Base-by-base conservation (phyloP, 148 eudicot species). In the Amaranthus hypochondriacus region DNA sequence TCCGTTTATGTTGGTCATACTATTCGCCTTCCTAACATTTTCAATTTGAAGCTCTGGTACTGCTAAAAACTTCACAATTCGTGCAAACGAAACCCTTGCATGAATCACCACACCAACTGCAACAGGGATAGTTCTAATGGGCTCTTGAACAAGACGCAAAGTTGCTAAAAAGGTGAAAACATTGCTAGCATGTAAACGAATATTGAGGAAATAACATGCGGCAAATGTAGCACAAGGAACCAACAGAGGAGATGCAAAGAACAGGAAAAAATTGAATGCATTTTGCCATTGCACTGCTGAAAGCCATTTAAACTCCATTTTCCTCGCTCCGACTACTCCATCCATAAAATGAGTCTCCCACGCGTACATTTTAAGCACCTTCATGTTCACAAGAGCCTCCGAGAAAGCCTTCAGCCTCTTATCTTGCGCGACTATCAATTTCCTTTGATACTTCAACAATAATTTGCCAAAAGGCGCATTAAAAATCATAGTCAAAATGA, bases 81-180 rank as follows among this genome's bases (percentile, higher is more conserved):
- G 74, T 6, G 76, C 69, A 73, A 89, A 93, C 5, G 98, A 86
- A 48, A 93, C 94, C 73, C 83, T 88, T 4, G 96, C 96, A 75
- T 93, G 96, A 77, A 93, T 93, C 71, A 89, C 86, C 8, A 83
- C 86, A 14, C 86, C 89, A 59, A 93, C 79, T 11, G 87, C 96
- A 71, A 90, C 96, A n/a, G 98, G 98, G 58, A 93, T 90, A 43
- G 74, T 52, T 78, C 96, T 84, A 12, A 93, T 77, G 15, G 98
- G 94, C 11, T 93, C 98, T 79, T 93, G 98, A 63, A 90, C 92
- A 50, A 93, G 83, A 18, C 90, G 87, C 50, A 93, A 81, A 3
- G 96, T 91, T 13, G 96, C 92, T 18, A 90, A 87, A 72, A 93
- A 93, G 7, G 98, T 91, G 78, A 93, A 93, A 48, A 93, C 96